A percentile compares a stretch with the other conserved stretches of the same genome.
Conservation (phyloP, 1,284 basidiomycete species). For the Vanrija sp. region DNA sequence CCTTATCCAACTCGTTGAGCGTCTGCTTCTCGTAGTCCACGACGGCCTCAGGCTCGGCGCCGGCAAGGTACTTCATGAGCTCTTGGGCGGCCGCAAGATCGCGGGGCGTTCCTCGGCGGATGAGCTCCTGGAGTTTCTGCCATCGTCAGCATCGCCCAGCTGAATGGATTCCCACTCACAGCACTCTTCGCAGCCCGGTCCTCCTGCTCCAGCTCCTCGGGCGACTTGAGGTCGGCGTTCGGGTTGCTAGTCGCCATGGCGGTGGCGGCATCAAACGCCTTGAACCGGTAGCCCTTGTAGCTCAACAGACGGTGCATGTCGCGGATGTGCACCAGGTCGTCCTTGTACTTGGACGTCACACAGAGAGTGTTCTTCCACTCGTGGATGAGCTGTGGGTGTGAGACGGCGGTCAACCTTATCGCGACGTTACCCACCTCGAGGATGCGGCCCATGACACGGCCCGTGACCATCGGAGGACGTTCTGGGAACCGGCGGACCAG, state of each 20-base stretch:
- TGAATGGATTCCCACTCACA: constrained; percentile 34
- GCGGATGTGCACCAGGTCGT: constrained; percentile 93
- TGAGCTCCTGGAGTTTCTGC: constrained; percentile 92
- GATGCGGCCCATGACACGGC: constrained; percentile 90
- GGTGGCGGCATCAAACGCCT: constrained; percentile 58
- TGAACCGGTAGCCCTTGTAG: constrained; percentile 93
- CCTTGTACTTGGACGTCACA: constrained; percentile 83
- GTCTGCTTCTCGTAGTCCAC: constrained; percentile 91
- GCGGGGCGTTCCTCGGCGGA: constrained; percentile 89
- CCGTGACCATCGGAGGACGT: constrained; percentile 89
- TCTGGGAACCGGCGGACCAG: constrained; percentile 97
- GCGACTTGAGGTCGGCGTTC: constrained; percentile 40
- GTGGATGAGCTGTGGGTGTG: constrained; percentile 59
- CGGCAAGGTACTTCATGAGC: constrained; percentile 92
- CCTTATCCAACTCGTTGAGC: constrained; percentile 82
- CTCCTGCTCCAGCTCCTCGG: constrained; percentile 82
- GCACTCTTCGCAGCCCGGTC: constrained; percentile 92
- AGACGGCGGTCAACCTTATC: not conserved
- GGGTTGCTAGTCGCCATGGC: constrained; percentile 52
- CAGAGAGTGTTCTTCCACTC: constrained; percentile 96
- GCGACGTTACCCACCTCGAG: constrained; percentile 60
- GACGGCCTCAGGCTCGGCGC: constrained; percentile 89
- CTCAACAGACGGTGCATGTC: constrained; percentile 95
- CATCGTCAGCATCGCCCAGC: not conserved
- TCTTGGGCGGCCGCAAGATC: constrained; percentile 96